These are phyloP conservation scores for Vararia minispora DNA, from an alignment of 768 basidiomycete species.

Conservation along the genomic window DNA sequence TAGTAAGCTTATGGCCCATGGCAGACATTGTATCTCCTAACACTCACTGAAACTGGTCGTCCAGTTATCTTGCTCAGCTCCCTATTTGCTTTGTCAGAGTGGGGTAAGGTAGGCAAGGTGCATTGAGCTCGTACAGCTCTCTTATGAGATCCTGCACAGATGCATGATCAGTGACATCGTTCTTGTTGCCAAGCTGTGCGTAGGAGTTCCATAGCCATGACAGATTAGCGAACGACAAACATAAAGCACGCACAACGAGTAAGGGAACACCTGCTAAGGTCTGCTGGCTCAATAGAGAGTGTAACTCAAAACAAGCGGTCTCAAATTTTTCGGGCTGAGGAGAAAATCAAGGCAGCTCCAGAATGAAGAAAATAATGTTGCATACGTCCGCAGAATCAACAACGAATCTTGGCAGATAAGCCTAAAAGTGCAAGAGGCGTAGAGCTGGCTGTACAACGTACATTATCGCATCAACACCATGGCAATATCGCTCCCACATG, in stretches of 20 bases:
- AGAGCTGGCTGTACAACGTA: slow-evolving; percentile 26
- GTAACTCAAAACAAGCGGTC: slow-evolving; percentile 74
- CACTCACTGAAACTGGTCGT: slow-evolving; percentile 76
- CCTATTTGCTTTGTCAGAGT: slow-evolving; percentile 22
- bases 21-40: neutral
- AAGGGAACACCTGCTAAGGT: slow-evolving; percentile 63
- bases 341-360: neutral
- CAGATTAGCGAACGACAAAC: neutral
- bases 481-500: slow-evolving; percentile 94
- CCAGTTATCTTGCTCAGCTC: slow-evolving; percentile 73
- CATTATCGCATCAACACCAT: slow-evolving; percentile 89
- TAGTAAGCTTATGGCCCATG: slow-evolving; percentile 1
- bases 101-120: slow-evolving; percentile 5
- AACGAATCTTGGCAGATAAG: slow-evolving; percentile 54
- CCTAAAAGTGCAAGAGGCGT: neutral
- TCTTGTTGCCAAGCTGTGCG: slow-evolving; percentile 87
- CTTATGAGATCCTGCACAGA: slow-evolving; percentile 77
- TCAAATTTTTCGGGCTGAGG: slow-evolving; percentile 69
- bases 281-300: slow-evolving; percentile 61
- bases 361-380: slow-evolving; percentile 7
- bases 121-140: slow-evolving; percentile 64
- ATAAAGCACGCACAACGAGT: slow-evolving; percentile 52
- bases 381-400: slow-evolving; percentile 83
- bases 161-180: slow-evolving; percentile 69
- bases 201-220: too few species aligned